phyloP scores from a whole-genome alignment of 768 basidiomycete species.

The Erythrobasidium yunnanense region DNA sequence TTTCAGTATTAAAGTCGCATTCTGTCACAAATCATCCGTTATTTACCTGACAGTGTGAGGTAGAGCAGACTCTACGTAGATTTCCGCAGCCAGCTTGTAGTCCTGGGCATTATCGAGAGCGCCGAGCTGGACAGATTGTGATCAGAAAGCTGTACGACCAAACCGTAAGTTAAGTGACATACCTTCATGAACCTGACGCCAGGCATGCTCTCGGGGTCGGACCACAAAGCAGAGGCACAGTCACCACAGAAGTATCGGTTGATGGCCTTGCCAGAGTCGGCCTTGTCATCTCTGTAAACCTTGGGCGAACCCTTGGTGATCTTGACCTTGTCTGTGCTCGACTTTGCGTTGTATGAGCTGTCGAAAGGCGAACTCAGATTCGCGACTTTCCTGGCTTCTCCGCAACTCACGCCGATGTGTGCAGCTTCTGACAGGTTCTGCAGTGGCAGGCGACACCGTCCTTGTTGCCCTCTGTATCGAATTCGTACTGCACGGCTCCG shows the following conservation, averaged over 20 bases:
- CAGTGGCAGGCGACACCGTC: conserved; percentile 3
- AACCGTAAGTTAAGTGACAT: not conserved
- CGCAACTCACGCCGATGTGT: not conserved
- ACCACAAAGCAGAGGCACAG: conserved; percentile 9
- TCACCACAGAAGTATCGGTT: conserved; percentile 1
- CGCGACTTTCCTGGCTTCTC: too few relatives aligned
- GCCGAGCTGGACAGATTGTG: not conserved
- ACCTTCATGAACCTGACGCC: conserved; percentile 17
- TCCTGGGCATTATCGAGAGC: conserved; percentile 13
- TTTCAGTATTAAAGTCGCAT: not conserved
- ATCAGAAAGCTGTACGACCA: not conserved
- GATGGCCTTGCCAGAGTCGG: conserved; percentile 16
- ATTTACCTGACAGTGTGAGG: conserved; percentile 16
- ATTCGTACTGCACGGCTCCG: conserved; percentile 3
- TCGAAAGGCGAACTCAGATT: too few relatives aligned
- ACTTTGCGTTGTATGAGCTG: conserved; percentile 14
- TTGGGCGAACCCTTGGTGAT: conserved; percentile 19
- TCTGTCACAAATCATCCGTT: not conserved
- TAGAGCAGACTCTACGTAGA: conserved; percentile 13
- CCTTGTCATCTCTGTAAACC: conserved; percentile 9
- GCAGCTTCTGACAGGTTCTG: conserved; percentile 25
- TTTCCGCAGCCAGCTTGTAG: conserved; percentile 15
- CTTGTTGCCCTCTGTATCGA: not conserved
- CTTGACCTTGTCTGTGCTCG: not conserved
- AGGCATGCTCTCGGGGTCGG: conserved; percentile 16